Percentiles rank a stretch among this genome's conserved stretches.
These are phyloP conservation scores for Aspergillus arachidicola DNA, from an alignment of 2,329 filamentous ascomycete species.

Conservation along the genomic window DNA sequence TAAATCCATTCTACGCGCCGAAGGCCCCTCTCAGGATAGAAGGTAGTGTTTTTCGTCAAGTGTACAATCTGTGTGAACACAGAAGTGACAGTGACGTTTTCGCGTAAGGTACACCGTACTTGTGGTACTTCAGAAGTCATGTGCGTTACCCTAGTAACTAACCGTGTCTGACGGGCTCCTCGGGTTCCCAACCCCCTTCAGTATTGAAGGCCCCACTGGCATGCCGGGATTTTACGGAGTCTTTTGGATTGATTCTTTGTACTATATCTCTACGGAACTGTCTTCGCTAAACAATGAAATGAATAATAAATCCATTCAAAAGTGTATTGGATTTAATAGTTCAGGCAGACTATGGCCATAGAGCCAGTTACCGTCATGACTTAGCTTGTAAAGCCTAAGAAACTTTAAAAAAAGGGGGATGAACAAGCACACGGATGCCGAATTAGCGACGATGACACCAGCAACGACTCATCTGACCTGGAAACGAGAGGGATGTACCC, in stretches of 20 bases:
- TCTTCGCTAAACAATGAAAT: background rate
- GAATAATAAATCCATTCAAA: background rate
- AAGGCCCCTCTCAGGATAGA: background rate
- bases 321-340: background rate
- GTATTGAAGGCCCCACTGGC: slow-evolving; percentile 10
- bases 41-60: background rate
- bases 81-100: background rate
- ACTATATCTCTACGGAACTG: background rate
- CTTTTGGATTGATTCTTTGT: slow-evolving; percentile 1
- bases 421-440: background rate
- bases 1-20: background rate
- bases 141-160: slow-evolving; percentile 27
- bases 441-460: slow-evolving; percentile 1
- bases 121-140: slow-evolving; percentile 16
- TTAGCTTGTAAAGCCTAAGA: background rate
- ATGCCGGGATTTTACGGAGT: slow-evolving; percentile 22
- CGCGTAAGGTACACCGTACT: background rate
- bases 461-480: slow-evolving; percentile 20
- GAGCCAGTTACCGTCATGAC: background rate
- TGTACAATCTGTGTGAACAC: background rate
- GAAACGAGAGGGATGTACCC: slow-evolving; percentile 2
- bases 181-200: slow-evolving; percentile 4
- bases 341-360: background rate
- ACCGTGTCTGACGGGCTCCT: slow-evolving; percentile 13
- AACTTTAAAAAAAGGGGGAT: slow-evolving; percentile 4